Evolutionary conservation across 805 yeast genomes (phyloP), one percentile per base, ranked within the genome.

Genomic region (Suhomyces sp.): DNA sequence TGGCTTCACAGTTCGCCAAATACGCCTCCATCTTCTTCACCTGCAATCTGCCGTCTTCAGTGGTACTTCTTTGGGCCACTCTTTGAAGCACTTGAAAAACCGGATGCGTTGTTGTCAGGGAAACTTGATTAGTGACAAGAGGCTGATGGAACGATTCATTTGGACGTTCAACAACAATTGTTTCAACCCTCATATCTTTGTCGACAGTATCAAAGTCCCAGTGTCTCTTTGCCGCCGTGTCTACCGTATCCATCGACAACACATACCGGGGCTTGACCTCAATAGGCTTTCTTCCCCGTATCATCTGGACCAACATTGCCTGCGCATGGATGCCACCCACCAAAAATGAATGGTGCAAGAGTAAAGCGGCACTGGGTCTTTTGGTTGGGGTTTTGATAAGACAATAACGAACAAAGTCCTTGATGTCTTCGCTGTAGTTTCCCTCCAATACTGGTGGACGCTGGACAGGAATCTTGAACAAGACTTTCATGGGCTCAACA

Each of bases 401-500:
- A 54, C 96, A 88, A 31, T 63, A 61, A 20, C 67, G 63, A 19
- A 83, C 77, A 59, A 91, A 85, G 37, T 76, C 82, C 45, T 78
- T 77, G 46, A 85, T 84, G 12, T 72, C 56, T 23, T 61, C 67
- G 44, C 77, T 63, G 42, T 61, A 70, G 5, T 46, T 34, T 0
- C 80, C 81, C 5, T 54, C 62, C 24, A 77, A 69, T 13, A 51
- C 46, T 0, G 96, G 95, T 0, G 95, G 76, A 6, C 75, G 72
- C 15, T 70, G 60, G 27, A 72, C 71, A 10, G 90, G 91, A 28
- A 88, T 85, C 31, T 74, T 73, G 48, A 80, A 73, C 47, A 91
- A 65, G 0, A 85, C 87, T 44, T 82, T 79, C 78, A 83, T 73
- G 10, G 96, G 95, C 35, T 82, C 85, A 36, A 74, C 68, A 17